Conservation (phyloP, 1,139 yeast species). For the Protomyces macrosporus region DNA sequence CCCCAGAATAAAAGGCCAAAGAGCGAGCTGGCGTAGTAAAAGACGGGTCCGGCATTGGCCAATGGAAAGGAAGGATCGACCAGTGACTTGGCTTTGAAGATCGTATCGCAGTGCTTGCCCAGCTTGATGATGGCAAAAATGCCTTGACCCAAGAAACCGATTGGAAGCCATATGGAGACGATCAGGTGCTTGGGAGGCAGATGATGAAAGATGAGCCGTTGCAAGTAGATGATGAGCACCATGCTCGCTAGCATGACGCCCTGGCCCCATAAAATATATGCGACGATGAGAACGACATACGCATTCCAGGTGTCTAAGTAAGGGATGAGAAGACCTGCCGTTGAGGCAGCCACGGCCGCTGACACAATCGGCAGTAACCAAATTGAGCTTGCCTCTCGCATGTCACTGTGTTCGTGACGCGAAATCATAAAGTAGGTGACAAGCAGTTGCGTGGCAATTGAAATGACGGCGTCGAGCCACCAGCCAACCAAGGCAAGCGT, state of each 20-base stretch:
- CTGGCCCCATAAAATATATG: constrained; percentile 19
- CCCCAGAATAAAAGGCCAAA: constrained; percentile 19
- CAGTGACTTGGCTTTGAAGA: constrained; percentile 2
- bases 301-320: constrained; percentile 7
- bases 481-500: constrained; percentile 5
- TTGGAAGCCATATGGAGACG: constrained; percentile 20
- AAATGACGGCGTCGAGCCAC: constrained; percentile 20
- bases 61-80: neutral
- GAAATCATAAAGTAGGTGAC: constrained; percentile 25
- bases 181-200: constrained; percentile 23
- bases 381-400: constrained; percentile 13
- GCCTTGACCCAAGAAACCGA: constrained; percentile 20
- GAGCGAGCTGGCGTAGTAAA: constrained; percentile 4
- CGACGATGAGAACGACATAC: constrained; percentile 9
- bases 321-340: constrained; percentile 18
- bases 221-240: constrained; percentile 18
- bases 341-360: constrained; percentile 17
- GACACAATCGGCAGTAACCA: constrained; percentile 24
- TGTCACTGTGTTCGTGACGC: constrained; percentile 11
- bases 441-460: constrained; percentile 5
- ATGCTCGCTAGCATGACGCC: constrained; percentile 22
- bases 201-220: constrained; percentile 19
- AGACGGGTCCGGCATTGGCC: constrained; percentile 6
- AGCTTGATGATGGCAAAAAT: constrained; percentile 15
- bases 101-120: neutral